Evolutionary conservation across 2,329 filamentous ascomycete genomes (phyloP).

Genomic region (Claviceps pazoutovae): DNA sequence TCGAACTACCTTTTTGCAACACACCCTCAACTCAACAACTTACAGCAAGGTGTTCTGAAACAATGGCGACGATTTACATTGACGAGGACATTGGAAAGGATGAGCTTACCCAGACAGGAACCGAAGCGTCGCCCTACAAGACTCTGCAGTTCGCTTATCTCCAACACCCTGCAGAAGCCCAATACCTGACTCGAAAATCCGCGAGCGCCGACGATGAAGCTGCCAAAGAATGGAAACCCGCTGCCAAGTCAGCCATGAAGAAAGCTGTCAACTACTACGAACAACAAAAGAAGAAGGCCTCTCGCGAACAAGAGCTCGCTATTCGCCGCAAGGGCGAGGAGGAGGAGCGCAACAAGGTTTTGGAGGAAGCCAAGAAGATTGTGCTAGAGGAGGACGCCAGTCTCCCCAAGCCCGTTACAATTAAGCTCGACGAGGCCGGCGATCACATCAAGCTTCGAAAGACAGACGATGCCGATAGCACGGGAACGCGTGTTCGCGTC

Average conservation of each 20-base stretch:
- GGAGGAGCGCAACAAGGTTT: constrained; percentile 15
- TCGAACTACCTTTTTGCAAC: not conserved
- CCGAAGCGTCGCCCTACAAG: constrained; percentile 66
- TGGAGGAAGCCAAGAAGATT: constrained; percentile 69
- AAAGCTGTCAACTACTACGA: constrained; percentile 11
- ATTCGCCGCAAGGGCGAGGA: constrained; percentile 10
- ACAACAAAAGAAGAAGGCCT: constrained; percentile 11
- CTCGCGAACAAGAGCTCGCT: constrained; percentile 10
- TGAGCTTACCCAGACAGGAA: constrained; percentile 51
- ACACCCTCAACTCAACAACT: not conserved
- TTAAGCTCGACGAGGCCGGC: constrained; percentile 33
- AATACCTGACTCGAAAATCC: constrained; percentile 30
- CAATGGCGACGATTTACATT: constrained; percentile 29
- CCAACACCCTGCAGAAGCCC: constrained; percentile 17
- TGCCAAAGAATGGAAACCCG: constrained; percentile 19
- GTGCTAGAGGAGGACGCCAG: constrained; percentile 53
- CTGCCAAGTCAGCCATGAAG: constrained; percentile 11
- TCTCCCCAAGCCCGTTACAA: constrained; percentile 63
- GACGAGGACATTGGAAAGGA: constrained; percentile 70
- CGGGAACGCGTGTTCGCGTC: constrained; percentile 65
- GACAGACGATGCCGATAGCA: constrained; percentile 28
- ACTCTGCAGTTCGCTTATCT: constrained; percentile 65
- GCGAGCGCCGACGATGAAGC: constrained; percentile 32
- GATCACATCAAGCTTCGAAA: constrained; percentile 18
- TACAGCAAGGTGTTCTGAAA: constrained; percentile 2